Conservation (phyloP, 345 rosid genomes). For the Mallotus nudiflorus region DNA sequence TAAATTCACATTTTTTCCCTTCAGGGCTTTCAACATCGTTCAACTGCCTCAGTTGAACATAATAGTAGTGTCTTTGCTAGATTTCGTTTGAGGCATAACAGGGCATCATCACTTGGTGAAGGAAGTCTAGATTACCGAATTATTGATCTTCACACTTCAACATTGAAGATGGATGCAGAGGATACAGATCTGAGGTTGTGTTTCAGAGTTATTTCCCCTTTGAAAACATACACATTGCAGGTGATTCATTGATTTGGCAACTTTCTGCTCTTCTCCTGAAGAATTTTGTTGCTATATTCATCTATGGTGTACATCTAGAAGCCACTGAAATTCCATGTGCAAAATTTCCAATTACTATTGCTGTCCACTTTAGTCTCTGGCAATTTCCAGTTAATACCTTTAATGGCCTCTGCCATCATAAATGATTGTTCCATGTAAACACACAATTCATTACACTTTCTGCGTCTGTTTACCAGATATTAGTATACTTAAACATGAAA, state of each 20-base stretch:
- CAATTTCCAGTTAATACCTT: not conserved
- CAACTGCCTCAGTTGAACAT: conserved; percentile 57
- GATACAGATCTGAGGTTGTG: conserved; percentile 79
- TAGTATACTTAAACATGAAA: too few species aligned
- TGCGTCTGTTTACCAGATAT: not conserved
- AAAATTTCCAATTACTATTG: not conserved
- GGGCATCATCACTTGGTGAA: conserved; percentile 56
- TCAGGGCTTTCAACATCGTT: conserved; percentile 63
- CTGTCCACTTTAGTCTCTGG: too few species aligned
- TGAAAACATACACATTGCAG: conserved; percentile 75
- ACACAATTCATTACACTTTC: not conserved
- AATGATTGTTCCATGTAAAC: too few species aligned
- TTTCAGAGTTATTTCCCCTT: conserved; percentile 81
- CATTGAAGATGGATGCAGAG: conserved; percentile 75
- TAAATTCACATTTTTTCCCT: conserved; percentile 14
- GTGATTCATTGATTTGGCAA: conserved; percentile 32
- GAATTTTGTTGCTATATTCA: not conserved
- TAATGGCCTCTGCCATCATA: not conserved
- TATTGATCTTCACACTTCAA: conserved; percentile 69
- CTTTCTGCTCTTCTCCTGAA: not conserved
- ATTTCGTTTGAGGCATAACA: conserved; percentile 64
- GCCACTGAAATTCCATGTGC: not conserved
- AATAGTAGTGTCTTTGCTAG: conserved; percentile 68
- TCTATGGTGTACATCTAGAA: not conserved
- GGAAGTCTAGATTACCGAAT: conserved; percentile 50